Conservation (phyloP, 108 stramenopile species). For the Mediolabrus comicus region DNA sequence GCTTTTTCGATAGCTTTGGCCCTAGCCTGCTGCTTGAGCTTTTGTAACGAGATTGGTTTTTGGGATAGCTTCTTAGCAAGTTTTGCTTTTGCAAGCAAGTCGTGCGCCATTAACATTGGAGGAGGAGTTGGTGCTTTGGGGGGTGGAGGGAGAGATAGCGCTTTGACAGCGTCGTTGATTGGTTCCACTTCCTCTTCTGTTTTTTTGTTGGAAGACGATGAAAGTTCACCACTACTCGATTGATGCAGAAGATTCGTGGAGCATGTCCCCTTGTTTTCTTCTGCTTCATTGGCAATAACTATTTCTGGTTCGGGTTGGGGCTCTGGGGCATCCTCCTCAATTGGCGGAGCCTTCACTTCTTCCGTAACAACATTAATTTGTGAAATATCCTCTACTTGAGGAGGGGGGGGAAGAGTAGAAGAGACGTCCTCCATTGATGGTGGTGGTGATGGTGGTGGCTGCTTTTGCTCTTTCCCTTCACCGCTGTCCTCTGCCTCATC, state of each 20-base stretch:
- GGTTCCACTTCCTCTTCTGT: not conserved
- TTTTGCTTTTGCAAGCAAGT: constrained; percentile 1
- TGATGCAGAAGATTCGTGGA: not conserved
- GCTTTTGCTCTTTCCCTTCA: not conserved
- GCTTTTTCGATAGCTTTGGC: not conserved
- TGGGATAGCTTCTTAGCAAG: constrained; percentile 5
- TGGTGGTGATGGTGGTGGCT: not conserved
- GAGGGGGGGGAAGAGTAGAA: not conserved
- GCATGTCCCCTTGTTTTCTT: not conserved
- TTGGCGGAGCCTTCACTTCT: not conserved
- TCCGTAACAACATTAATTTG: not conserved
- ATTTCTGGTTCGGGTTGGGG: not conserved
- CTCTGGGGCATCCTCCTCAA: not conserved
- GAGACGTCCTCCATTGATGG: not conserved
- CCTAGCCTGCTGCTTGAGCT: constrained; percentile 16
- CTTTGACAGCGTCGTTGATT: not conserved
- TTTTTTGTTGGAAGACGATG: not conserved
- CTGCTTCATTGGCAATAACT: not conserved
- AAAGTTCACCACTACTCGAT: not conserved
- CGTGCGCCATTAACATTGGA: not conserved
- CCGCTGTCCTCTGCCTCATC: not conserved
- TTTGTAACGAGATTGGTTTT: constrained; percentile 1
- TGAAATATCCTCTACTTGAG: not conserved
- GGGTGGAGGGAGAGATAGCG: not conserved
- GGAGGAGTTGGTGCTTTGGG: constrained; percentile 1